A percentile compares a stretch with the other conserved stretches of the same genome.
phyloP scores from a whole-genome alignment of 192 early-diverging fungal genomes.

The Umbelopsis ramanniana region DNA sequence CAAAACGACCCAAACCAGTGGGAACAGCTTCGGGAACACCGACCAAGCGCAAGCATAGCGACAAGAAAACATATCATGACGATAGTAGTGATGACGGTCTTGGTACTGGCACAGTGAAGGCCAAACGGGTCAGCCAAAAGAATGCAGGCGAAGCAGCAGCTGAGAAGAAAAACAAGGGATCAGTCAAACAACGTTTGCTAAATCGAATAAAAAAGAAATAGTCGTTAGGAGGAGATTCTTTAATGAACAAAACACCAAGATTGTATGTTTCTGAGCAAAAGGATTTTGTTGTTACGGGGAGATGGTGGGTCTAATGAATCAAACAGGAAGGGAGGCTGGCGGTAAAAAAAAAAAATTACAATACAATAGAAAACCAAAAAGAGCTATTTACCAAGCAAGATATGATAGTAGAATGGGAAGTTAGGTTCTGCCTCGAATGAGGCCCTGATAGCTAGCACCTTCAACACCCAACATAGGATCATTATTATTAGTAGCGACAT shows the following conservation, averaged over 20 bases:
- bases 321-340: too few species aligned
- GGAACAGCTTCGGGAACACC: background rate
- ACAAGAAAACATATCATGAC: background rate
- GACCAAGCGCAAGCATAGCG: conserved; percentile 2
- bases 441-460: background rate
- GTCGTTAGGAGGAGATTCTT: background rate
- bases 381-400: background rate
- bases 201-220: conserved; percentile 25
- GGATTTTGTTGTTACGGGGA: too few species aligned
- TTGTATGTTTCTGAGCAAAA: too few species aligned
- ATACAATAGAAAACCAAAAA: conserved; percentile 4
- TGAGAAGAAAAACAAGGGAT: conserved; percentile 5
- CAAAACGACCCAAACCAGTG: background rate
- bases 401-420: background rate
- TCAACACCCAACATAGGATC: conserved; percentile 10
- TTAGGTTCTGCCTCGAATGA: conserved; percentile 5
- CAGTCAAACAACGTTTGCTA: conserved; percentile 35
- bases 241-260: too few species aligned
- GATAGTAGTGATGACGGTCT: conserved; percentile 33
- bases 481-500: background rate
- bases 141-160: background rate
- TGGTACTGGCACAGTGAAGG: conserved; percentile 22
- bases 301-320: too few species aligned
- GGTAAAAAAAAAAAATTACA: too few species aligned
- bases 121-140: background rate